Evolutionary conservation across 2,329 filamentous ascomycete genomes (phyloP).

Genomic region (Juglanconis oblonga): DNA sequence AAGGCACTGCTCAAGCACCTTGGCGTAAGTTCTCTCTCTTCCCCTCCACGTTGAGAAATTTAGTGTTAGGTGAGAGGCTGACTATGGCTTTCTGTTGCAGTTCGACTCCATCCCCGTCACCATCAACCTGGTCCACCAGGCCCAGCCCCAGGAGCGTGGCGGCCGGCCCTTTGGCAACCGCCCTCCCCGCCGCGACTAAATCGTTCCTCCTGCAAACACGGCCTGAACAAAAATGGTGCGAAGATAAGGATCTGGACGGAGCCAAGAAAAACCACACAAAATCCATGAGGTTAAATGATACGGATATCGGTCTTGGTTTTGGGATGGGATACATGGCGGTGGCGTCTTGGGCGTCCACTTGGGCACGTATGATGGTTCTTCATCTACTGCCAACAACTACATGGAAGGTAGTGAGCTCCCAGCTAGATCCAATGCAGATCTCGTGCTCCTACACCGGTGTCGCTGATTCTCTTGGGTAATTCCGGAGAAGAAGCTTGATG

Average conservation of each 20-base stretch:
- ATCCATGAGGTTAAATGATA: constrained; percentile 23
- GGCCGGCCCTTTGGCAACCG: constrained; percentile 45
- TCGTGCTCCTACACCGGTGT: constrained; percentile 73
- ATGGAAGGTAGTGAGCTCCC: constrained; percentile 54
- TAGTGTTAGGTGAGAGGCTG: neutral
- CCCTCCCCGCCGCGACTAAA: constrained; percentile 44
- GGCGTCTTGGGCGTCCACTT: constrained; percentile 43
- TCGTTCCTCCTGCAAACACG: neutral
- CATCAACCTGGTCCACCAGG: constrained; percentile 85
- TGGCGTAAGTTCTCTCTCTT: constrained; percentile 68
- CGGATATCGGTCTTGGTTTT: constrained; percentile 25
- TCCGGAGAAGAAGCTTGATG: constrained; percentile 83
- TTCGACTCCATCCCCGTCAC: constrained; percentile 98
- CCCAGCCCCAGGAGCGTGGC: constrained; percentile 77
- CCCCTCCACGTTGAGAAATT: constrained; percentile 25
- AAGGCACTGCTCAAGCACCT: constrained; percentile 99
- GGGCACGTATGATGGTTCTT: constrained; percentile 10
- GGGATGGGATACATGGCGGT: constrained; percentile 41
- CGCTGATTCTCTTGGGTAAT: constrained; percentile 67
- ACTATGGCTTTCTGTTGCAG: constrained; percentile 42
- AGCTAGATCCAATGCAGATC: constrained; percentile 60
- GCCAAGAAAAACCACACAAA: neutral
- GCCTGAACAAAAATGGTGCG: neutral
- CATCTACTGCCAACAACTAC: constrained; percentile 19
- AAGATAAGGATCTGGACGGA: neutral